Evolutionary conservation across 2,329 filamentous ascomycete species (phyloP), one percentile per base, ranked within the genome.

Genomic region (Allantophomopsis lycopodina): DNA sequence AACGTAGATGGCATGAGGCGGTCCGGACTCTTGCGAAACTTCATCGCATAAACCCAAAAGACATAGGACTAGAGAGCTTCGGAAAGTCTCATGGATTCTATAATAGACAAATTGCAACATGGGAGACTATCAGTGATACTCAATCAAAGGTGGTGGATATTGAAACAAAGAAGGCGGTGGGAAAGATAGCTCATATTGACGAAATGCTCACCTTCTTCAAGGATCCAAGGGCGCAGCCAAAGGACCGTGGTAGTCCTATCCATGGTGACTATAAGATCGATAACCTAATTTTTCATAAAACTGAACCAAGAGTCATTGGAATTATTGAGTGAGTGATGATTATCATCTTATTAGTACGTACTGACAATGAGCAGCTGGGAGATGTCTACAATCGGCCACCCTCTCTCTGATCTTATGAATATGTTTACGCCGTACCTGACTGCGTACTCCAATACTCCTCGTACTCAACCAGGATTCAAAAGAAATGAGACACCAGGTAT

Each of bases 201-300:
- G 80, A 84, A 34, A 78, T 87, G 65, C 71, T 88, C 34, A 59
- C 57, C 2, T 94, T 91, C 62, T 93, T 94, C 59, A 66, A 63
- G 38, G 69, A 86, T 50, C 65, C 73, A 46, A 56, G 57, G 42
- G 69, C 68, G 37, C 83, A 86, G 60, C 88, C 88, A 1, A 64
- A 68, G 44, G 87, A 94, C 55, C 68, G 82, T 43, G 76, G 71
- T 14, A 80, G 79, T 4, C 69, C 94, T 47, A 78, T 95, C 28
- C 88, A 95, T 54, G 88, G 88, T 33, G 88, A 95, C 60, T 95
- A 87, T 68, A 95, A 95, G 66, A 91, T 87, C 53, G 82, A 87
- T 58, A 87, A 87, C 50, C 59, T 87, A 48, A 74, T 87, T 36
- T 95, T 91, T 59, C 83, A 94, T 65, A 80, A 81, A 61, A 87